Conservation (phyloP, 139 green algal genomes). For the Chlorella sorokiniana region DNA sequence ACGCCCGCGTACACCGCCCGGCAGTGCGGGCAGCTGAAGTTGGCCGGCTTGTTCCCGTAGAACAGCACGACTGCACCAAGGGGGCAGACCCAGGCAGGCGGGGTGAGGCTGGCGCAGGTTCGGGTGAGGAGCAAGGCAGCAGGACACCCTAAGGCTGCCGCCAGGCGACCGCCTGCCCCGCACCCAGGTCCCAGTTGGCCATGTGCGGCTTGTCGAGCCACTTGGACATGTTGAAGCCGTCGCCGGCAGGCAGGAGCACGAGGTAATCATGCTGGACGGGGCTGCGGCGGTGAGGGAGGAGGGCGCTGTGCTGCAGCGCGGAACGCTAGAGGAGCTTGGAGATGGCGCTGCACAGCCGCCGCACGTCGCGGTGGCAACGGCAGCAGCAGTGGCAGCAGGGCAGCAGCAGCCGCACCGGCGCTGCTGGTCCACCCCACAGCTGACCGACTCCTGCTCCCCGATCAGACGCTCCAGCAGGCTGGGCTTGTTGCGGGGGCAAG, state of each 20-base stretch:
- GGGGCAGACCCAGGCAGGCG: background rate
- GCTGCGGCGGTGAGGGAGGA: too few relatives aligned
- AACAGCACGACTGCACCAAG: constrained; percentile 23
- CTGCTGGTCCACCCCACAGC: constrained; percentile 3
- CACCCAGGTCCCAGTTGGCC: constrained; percentile 13
- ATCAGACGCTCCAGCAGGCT: constrained; percentile 29
- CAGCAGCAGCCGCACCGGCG: background rate
- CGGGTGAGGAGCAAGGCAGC: too few relatives aligned
- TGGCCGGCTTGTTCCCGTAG: background rate
- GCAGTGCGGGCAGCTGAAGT: constrained; percentile 22
- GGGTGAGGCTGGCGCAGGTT: background rate
- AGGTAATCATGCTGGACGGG: constrained; percentile 2
- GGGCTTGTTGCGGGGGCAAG: background rate
- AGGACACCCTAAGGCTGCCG: background rate
- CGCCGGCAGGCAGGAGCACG: constrained; percentile 16
- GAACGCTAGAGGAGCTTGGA: too few relatives aligned
- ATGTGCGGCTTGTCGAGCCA: background rate
- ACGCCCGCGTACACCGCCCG: background rate
- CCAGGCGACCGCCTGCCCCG: background rate
- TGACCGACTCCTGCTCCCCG: background rate
- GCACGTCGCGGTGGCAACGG: too few relatives aligned
- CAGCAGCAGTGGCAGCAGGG: background rate
- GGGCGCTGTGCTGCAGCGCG: too few relatives aligned
- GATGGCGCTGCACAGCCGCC: too few relatives aligned
- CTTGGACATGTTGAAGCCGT: constrained; percentile 12